Conservation (phyloP, 306 rosid species). For the Nissolia schottii region DNA sequence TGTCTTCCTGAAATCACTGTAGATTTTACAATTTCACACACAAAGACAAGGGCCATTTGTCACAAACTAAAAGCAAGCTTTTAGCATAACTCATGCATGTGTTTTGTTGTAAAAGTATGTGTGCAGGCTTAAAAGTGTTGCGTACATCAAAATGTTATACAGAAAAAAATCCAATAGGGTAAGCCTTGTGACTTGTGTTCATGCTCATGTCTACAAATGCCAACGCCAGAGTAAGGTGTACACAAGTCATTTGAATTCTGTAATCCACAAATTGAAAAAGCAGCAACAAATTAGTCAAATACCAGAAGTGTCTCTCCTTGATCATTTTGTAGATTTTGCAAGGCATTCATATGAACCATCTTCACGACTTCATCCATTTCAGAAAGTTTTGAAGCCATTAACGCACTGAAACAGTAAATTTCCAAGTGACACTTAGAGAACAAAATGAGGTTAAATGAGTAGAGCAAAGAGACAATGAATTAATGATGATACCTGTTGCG, state of each 20-base stretch:
- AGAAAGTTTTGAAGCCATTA: slow-evolving; percentile 76
- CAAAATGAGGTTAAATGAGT: slow-evolving; percentile 11
- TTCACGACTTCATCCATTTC: slow-evolving; percentile 95
- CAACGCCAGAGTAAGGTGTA: background rate
- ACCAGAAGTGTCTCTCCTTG: slow-evolving; percentile 78
- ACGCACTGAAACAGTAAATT: slow-evolving; percentile 54
- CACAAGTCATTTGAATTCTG: slow-evolving; percentile 5
- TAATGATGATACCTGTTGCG: slow-evolving; percentile 58
- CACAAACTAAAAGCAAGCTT: slow-evolving; percentile 10
- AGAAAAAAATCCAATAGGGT: background rate
- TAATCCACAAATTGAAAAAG: slow-evolving; percentile 5
- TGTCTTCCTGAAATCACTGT: background rate
- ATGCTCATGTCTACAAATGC: background rate
- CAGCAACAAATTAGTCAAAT: slow-evolving; percentile 30
- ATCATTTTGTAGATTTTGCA: slow-evolving; percentile 43
- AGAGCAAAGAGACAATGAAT: slow-evolving; percentile 19
- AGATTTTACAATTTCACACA: slow-evolving; percentile 1
- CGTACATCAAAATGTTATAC: background rate
- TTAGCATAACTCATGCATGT: background rate
- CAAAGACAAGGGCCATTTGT: background rate
- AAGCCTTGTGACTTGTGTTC: background rate
- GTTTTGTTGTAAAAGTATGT: background rate
- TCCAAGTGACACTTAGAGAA: slow-evolving; percentile 28
- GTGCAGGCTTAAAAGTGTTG: background rate
- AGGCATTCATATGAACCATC: slow-evolving; percentile 60